Base-by-base conservation (phyloP, 768 basidiomycete species). In the Thelephora aurantiotincta region DNA sequence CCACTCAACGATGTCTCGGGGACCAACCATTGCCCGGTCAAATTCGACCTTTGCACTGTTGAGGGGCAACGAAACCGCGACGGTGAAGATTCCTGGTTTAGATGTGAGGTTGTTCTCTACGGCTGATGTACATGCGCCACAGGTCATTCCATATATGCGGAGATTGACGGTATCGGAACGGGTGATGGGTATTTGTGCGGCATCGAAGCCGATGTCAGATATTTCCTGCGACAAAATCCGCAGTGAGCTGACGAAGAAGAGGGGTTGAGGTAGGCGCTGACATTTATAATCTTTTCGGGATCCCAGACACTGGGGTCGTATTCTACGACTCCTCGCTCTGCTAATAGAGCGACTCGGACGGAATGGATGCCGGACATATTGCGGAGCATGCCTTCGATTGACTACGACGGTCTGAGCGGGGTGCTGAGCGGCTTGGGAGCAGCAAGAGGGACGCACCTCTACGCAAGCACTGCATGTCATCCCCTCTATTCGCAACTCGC, bases 261-360 rank as follows among this genome's bases (percentile, higher is more conserved):
- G 2, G 19, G 35, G 26, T 53, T 30, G 47, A 16, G 9, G 41
- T n/a, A 13, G 30, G 35, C n/a, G 68, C 81, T 49, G 54, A 89
- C 88, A 45, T 68, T 73, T 33, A 89, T 69, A 46, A 99, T 74
- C 60, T 85, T 90, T 43, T 80, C 85, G 7, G 77, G 64, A 33
- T 71, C 75, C 96, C 96, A 99, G n/a, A 67, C 58, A 0, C 66
- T 58, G 1, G 87, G 78, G 56, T 98, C 91, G 57, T 84, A 99
- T 60, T 94, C 91, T 53, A 99, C 68, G 42, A 89, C 74, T 3
- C 82, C 94, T 12, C 94, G 80, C 63, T 99, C 94, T 11, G 96
- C 90, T 20, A 99, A 74, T n/a, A 99, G 73, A 19, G 93, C 93
- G n/a, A 99, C 92, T 59, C 91, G 90, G 51, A 96, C 66, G 11